These are phyloP conservation scores for Globisporangium radiosum DNA, from an alignment of 352 stramenopile genomes.

Conservation along the genomic window DNA sequence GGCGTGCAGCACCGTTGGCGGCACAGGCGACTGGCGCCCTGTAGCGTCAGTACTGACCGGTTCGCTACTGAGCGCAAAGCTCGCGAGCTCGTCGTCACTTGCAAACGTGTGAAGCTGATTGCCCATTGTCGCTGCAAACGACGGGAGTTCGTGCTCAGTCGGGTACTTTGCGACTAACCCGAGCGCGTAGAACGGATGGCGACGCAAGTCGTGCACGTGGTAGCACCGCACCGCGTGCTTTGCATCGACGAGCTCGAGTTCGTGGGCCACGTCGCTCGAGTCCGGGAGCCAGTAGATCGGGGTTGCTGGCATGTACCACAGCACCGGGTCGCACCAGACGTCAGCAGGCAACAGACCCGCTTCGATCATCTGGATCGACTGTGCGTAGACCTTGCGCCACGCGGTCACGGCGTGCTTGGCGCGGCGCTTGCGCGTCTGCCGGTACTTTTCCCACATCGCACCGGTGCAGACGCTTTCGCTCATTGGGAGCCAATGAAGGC, in stretches of 20 bases:
- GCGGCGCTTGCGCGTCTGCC: slow-evolving; percentile 30
- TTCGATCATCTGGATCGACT: slow-evolving; percentile 41
- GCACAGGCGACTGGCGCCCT: too few species aligned
- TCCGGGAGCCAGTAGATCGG: slow-evolving; percentile 34
- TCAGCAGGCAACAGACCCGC: slow-evolving; percentile 25
- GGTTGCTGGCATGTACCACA: slow-evolving; percentile 40
- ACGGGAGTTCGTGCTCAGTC: slow-evolving; percentile 14
- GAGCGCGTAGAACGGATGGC: slow-evolving; percentile 20
- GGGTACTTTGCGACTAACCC: slow-evolving; percentile 16
- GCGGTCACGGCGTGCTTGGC: slow-evolving; percentile 26
- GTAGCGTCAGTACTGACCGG: background rate
- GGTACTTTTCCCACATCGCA: slow-evolving; percentile 29
- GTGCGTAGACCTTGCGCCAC: slow-evolving; percentile 37
- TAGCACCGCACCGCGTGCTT: slow-evolving; percentile 23
- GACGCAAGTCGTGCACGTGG: slow-evolving; percentile 13
- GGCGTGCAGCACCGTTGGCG: too few species aligned
- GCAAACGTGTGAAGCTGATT: slow-evolving; percentile 1
- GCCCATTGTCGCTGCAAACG: slow-evolving; percentile 5
- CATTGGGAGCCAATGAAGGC: slow-evolving; percentile 40
- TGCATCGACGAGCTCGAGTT: slow-evolving; percentile 22
- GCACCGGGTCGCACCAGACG: slow-evolving; percentile 33
- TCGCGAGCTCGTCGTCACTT: slow-evolving; percentile 7
- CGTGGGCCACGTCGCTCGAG: slow-evolving; percentile 15
- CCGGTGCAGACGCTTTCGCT: slow-evolving; percentile 34
- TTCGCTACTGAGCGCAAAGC: slow-evolving; percentile 1